Evolutionary conservation across 805 yeast genomes (phyloP).

Genomic region (Priceomyces carsonii): DNA sequence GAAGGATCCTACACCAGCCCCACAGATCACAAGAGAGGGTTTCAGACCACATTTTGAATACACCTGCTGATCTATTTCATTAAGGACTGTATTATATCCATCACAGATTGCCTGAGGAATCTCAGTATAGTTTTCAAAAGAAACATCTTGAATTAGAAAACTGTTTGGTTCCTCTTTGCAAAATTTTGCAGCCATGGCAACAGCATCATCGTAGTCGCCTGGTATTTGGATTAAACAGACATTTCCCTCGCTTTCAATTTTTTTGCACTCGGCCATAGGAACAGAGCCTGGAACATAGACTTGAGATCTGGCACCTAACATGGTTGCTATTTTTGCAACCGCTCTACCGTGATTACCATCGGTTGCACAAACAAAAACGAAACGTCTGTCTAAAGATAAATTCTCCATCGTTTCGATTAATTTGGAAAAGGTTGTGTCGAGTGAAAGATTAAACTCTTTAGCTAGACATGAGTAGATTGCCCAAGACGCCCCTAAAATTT

Average conservation of each 20-base stretch:
- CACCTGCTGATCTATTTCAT: no score
- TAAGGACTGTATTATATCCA: no score
- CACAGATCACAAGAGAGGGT: no score
- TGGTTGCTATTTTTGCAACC: background rate
- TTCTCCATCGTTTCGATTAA: background rate
- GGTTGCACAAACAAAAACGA: background rate
- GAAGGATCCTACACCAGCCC: no score
- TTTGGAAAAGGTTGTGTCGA: background rate
- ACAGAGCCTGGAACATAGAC: slow-evolving; percentile 1
- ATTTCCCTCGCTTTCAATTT: background rate
- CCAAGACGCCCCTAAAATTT: slow-evolving; percentile 1
- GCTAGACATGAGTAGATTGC: background rate
- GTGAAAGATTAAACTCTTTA: background rate
- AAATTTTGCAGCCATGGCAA: no score
- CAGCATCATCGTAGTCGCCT: background rate
- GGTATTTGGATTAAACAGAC: background rate
- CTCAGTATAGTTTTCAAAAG: no score
- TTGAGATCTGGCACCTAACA: background rate
- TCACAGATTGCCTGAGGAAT: no score
- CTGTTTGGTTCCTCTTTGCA: no score
- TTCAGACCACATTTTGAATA: no score
- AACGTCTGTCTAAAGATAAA: background rate
- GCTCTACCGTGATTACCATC: background rate
- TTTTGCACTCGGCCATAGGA: background rate
- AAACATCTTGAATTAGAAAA: no score